Conservation (phyloP, 108 stramenopile species). For the Conticribra weissflogii region DNA sequence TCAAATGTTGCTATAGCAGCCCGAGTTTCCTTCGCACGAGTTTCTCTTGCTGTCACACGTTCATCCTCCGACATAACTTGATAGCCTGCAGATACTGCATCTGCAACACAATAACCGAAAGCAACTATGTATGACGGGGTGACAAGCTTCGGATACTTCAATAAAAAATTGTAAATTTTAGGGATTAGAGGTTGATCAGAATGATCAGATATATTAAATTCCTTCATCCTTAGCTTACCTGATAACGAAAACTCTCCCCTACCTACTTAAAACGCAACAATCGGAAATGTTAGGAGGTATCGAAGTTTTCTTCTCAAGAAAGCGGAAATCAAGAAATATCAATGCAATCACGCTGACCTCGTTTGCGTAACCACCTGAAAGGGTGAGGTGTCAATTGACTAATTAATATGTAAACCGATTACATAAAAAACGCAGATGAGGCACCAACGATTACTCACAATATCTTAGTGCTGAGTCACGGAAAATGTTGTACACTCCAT, state of each 20-base stretch:
- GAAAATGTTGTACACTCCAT: conserved; percentile 59
- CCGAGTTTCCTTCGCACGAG: conserved; percentile 33
- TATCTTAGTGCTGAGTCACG: conserved; percentile 75
- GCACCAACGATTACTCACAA: conserved; percentile 52
- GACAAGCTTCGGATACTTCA: conserved; percentile 70
- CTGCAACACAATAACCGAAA: conserved; percentile 83
- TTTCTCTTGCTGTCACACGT: conserved; percentile 8
- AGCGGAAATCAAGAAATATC: too few relatives aligned
- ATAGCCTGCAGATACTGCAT: conserved; percentile 69
- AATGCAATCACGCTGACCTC: conserved; percentile 26
- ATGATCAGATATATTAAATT: too few relatives aligned
- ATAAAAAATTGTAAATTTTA: not conserved
- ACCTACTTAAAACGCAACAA: conserved; percentile 58
- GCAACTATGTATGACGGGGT: conserved; percentile 73
- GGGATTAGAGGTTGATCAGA: too few relatives aligned
- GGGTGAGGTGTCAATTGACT: not conserved
- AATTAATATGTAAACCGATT: not conserved
- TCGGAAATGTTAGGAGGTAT: conserved; percentile 1
- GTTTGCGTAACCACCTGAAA: conserved; percentile 32
- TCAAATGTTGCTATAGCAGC: conserved; percentile 64
- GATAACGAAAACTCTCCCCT: conserved; percentile 84
- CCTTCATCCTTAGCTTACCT: too few relatives aligned
- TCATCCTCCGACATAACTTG: conserved; percentile 38
- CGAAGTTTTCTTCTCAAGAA: not conserved
- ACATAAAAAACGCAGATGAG: not conserved